Base-by-base conservation (phyloP, 2,329 filamentous ascomycete species). In the Aspergillus sergii region DNA sequence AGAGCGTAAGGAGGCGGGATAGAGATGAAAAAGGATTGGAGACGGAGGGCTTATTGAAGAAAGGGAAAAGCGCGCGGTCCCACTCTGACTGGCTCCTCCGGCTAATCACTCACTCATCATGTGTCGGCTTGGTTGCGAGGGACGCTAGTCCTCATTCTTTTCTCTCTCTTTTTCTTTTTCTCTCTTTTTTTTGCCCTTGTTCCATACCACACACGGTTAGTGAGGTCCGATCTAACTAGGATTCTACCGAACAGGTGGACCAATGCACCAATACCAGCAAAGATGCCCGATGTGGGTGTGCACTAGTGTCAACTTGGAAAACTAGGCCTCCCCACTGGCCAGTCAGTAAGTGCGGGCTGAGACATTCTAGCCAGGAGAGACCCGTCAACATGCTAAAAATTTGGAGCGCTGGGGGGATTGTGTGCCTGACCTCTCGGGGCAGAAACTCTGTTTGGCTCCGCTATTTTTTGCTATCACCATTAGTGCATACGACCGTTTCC, bases 321-420 rank as follows among this genome's bases (percentile, higher is more conserved):
- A 41, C 39, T 60, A 64, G 60, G 53, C 46, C 21, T 16, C n/a
- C 23, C 46, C 19, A 54, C 57, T 55, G 51, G 45, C 64, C 66
- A 68, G 50, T 66, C 55, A 66, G 23, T 34, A 26, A 16, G 19
- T 36, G 57, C 50, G 36, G 50, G 32, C 48, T 67, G 66, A 68
- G 63, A 68, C 66, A 67, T 60, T 50, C 51, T 60, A 46, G 48
- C 57, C 59, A 58, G 54, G 57, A 54, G 39, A 53, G 32, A 34
- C 46, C 57, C 60, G 36, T 48, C 36, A 57, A 58, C 39, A 39
- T 41, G 23, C 34, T 41, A 19, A 41, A 53, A 51, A 41, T 26
- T 21, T 55, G 51, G 30, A 39, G 32, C 51, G 34, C 51, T 54
- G 30, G 51, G 30, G 32, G 30, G 51, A 16, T 19, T 39, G 55